Evolutionary conservation across 2,329 filamentous ascomycete species (phyloP).

Genomic region (Colletotrichum tropicicola): DNA sequence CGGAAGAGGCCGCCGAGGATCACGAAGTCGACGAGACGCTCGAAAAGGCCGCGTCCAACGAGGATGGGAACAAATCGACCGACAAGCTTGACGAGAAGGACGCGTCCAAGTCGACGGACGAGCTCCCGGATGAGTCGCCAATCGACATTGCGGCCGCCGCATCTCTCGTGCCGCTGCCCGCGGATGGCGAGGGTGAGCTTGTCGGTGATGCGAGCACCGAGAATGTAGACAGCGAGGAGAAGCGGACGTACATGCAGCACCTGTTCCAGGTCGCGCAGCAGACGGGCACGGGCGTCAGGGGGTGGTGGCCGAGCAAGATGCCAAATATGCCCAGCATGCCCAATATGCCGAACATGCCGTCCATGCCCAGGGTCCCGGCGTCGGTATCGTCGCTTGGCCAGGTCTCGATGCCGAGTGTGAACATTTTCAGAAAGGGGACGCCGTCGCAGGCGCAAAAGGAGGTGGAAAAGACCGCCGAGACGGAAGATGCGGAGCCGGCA

Average conservation of each 20-base stretch:
- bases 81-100: slow-evolving; percentile 30
- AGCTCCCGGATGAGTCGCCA: slow-evolving; percentile 52
- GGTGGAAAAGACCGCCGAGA: background rate
- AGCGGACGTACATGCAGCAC: slow-evolving; percentile 56
- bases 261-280: slow-evolving; percentile 59
- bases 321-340: slow-evolving; percentile 44
- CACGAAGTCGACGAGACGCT: slow-evolving; percentile 42
- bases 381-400: slow-evolving; percentile 40
- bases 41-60: slow-evolving; percentile 36
- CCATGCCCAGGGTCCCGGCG: slow-evolving; percentile 37
- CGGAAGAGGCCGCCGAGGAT: slow-evolving; percentile 44
- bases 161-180: slow-evolving; percentile 56
- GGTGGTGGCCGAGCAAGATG: slow-evolving; percentile 58
- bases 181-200: slow-evolving; percentile 47
- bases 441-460: background rate
- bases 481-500: background rate
- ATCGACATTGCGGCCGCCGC: slow-evolving; percentile 63
- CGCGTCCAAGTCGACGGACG: slow-evolving; percentile 20
- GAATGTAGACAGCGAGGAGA: slow-evolving; percentile 45
- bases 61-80: slow-evolving; percentile 34
- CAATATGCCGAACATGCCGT: slow-evolving; percentile 41
- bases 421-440: slow-evolving; percentile 39
- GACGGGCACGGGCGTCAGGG: slow-evolving; percentile 54
- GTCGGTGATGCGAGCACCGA: slow-evolving; percentile 40
- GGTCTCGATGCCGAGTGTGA: slow-evolving; percentile 42